Base-by-base conservation (phyloP, 208 protist species). In the Trypanosoma mega region DNA sequence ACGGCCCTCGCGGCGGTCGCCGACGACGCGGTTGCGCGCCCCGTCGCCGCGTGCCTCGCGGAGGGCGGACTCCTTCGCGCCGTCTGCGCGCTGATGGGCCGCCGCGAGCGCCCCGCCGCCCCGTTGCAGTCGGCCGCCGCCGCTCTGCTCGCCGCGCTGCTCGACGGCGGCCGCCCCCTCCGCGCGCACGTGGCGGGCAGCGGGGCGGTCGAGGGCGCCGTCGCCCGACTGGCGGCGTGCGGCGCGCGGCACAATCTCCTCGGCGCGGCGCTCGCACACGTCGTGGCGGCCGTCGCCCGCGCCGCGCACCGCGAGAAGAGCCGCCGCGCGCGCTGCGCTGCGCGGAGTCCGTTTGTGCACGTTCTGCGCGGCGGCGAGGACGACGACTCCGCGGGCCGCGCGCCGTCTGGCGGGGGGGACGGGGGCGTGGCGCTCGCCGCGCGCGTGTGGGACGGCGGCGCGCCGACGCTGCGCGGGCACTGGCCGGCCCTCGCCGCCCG, bases 231-330 rank as follows among this genome's bases (percentile, higher is more conserved):
- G 21, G 44, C 90, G 43, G 39, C 54, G 23, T 78, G 65, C 34
- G 30, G 66, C 34, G 71, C 57, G 14, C 68, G 80, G 26, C 67
- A 78, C 70, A 90, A 83, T 37, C 44, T 93, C 20, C 62, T 93
- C 11, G 63, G 49, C 44, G 68, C 74, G 7, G 67, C 86, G 2
- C 44, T 87, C 11, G 78, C 65, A 5, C 77, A 81, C 37, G 43
- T 93, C 11, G 49, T 93, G 24, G 62, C 56, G 23, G 53, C 23
- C 11, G 16, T 93, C 34, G 80, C 71, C 56, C 72, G 76, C 2
- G 63, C 59, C 0, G 74, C 85, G 44, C 79, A 87, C 37, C 12
- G 33, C 12, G 80, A 87, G 53, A 88, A 88, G 73, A 53, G 50
- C 30, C 48, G 29, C 12, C 6, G 21, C 53, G 26, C 33, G 23